Conservation (phyloP, 495 filamentous ascomycete genomes). For the Xylaria bambusicola region DNA sequence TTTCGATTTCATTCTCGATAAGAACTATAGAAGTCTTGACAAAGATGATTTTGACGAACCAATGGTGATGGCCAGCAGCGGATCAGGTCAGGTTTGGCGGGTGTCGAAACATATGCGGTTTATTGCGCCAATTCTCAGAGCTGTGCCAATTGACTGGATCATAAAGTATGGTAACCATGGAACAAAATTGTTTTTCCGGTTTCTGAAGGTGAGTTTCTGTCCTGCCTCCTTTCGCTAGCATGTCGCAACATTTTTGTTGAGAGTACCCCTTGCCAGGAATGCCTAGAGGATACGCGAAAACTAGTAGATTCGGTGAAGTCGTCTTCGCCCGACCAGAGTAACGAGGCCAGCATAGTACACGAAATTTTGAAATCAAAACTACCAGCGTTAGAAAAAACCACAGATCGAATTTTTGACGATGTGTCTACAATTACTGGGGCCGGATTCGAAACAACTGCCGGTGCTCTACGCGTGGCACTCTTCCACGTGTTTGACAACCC, state of each 20-base stretch:
- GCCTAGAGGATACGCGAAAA: conserved; percentile 5
- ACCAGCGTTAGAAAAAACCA: conserved; percentile 23
- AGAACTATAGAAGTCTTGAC: conserved; percentile 31
- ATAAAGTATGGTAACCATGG: conserved; percentile 26
- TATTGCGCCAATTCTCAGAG: conserved; percentile 24
- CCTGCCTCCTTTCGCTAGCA: no score
- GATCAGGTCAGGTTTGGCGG: conserved; percentile 29
- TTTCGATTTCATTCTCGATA: conserved; percentile 32
- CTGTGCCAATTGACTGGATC: conserved; percentile 27
- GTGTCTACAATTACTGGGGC: conserved; percentile 23
- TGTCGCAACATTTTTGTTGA: no score
- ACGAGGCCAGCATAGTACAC: neutral
- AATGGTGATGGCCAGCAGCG: conserved; percentile 16
- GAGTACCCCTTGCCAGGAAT: no score
- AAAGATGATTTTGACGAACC: conserved; percentile 28
- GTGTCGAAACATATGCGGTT: conserved; percentile 30
- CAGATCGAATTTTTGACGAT: conserved; percentile 24
- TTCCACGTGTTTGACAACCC: conserved; percentile 25
- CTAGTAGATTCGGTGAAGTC: neutral
- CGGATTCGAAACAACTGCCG: conserved; percentile 29
- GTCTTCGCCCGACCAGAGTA: neutral
- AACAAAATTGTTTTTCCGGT: conserved; percentile 27
- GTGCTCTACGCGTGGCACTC: conserved; percentile 21
- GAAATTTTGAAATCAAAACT: neutral
- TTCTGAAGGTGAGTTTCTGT: conserved; percentile 27